Percentiles rank a stretch among this genome's conserved stretches.
Conservation (phyloP, 331 rosid species). For the Quercus phellos region DNA sequence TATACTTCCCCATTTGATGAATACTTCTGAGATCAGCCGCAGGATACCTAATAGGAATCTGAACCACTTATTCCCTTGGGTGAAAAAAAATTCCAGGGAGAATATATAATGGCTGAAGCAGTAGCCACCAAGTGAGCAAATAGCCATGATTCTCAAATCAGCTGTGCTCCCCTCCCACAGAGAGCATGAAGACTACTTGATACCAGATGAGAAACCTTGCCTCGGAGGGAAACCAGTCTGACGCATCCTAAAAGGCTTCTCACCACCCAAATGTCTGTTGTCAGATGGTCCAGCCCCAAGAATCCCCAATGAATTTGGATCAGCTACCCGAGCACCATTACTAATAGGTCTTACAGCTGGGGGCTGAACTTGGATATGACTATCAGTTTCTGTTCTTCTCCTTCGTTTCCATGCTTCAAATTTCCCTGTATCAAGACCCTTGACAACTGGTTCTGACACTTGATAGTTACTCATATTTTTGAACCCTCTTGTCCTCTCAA, state of each 20-base stretch:
- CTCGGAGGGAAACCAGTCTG: conserved; percentile 60
- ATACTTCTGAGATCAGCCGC: conserved; percentile 34
- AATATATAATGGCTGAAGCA: conserved; percentile 53
- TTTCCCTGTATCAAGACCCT: conserved; percentile 51
- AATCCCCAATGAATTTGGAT: conserved; percentile 81
- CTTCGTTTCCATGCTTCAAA: conserved; percentile 90
- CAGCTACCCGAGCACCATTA: conserved; percentile 54
- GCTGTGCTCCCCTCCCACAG: conserved; percentile 30
- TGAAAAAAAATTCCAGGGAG: conserved; percentile 57
- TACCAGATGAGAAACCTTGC: conserved; percentile 57
- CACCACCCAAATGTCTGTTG: conserved; percentile 49
- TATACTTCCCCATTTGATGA: conserved; percentile 32
- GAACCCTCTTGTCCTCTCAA: conserved; percentile 60
- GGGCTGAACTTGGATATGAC: conserved; percentile 51
- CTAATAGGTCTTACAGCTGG: conserved; percentile 52
- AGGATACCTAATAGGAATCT: conserved; percentile 38
- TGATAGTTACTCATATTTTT: conserved; percentile 40
- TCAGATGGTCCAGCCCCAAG: conserved; percentile 97
- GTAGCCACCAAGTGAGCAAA: conserved; percentile 28
- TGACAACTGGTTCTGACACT: conserved; percentile 55
- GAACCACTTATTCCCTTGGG: conserved; percentile 66
- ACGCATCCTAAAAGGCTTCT: conserved; percentile 61
- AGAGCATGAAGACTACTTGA: conserved; percentile 30
- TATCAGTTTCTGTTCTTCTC: conserved; percentile 65
- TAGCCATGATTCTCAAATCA: conserved; percentile 38